These are phyloP conservation scores for Suillus occidentalis DNA, from an alignment of 768 basidiomycete species.

Conservation along the genomic window DNA sequence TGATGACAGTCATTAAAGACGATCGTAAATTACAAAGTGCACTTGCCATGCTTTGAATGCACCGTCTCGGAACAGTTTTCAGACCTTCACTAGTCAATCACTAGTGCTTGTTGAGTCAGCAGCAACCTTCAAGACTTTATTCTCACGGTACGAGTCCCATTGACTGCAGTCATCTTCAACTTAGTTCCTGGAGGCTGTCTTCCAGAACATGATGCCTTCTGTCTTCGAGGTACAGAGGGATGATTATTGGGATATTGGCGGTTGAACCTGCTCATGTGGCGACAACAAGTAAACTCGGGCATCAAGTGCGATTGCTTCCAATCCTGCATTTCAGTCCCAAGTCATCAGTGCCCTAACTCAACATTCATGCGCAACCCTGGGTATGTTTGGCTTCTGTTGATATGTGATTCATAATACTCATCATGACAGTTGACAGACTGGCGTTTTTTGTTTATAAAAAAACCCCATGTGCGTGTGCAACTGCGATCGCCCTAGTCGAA, in stretches of 20 bases:
- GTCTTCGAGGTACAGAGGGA: not conserved
- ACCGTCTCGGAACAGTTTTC: not conserved
- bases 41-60: conserved; percentile 20
- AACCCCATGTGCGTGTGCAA: conserved; percentile 11
- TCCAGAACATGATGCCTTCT: not conserved
- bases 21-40: not conserved
- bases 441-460: not conserved
- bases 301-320: not conserved
- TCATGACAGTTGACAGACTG: not conserved
- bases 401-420: not conserved
- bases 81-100: too few relatives aligned
- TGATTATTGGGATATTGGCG: too few relatives aligned
- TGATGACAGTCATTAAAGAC: not conserved
- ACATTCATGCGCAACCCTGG: not conserved
- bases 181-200: not conserved
- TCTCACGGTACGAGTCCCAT: not conserved
- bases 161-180: not conserved
- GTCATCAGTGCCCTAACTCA: too few relatives aligned
- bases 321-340: too few relatives aligned
- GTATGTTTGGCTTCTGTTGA: not conserved
- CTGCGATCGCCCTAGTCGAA: not conserved
- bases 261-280: not conserved
- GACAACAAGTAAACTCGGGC: too few relatives aligned
- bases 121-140: not conserved
- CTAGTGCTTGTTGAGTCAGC: not conserved